Evolutionary conservation across 2,329 filamentous ascomycete species (phyloP), one percentile per base, ranked within the genome.

Genomic region (Aspergillus transmontanensis): DNA sequence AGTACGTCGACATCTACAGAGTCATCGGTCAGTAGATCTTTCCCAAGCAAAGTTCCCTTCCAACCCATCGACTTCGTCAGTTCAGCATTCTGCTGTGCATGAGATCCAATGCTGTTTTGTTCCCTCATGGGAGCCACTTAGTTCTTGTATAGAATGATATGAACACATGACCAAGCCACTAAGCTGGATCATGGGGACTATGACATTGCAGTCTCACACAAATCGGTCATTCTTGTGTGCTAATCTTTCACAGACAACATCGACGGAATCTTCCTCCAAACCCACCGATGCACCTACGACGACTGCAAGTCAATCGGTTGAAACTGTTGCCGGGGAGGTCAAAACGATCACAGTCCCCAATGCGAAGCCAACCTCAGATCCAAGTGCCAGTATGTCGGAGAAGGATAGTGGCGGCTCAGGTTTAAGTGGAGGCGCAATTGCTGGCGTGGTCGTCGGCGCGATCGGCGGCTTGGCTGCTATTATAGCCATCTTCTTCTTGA

Each of bases 361-460:
- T 50, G 19, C 63, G 21, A 43, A 59, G 57, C 34, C 68, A 62
- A 66, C 68, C 23, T 63, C 71, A 12, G 62, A 65, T 48, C 59
- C 68, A 9, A 60, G 30, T 34, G 3, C 46, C 7, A 26, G 48
- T 4, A 7, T 34, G 6, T 21, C 57, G 10, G 54, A 65, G 23
- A 59, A 58, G n/a, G 59, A 66, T 23, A 54, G 48, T 14, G 54
- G 61, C 41, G 59, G 62, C 21, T 75, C 73, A 23, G 68, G 72
- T 14, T 61, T 82, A 41, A 78, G 75, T 41, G 75, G 75, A 21
- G 81, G 81, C 36, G 75, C 76, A 12, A 79, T 82, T 62, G 80
- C 79, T 6, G 81, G 81, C 32, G 77, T 82, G 57, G 78, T 81
- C 4, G 72, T 82, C 32, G 81, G 80, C 61, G 71, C 77, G 14